Conservation (phyloP, 2,329 filamentous ascomycete species). For the Fusarium penzigii region DNA sequence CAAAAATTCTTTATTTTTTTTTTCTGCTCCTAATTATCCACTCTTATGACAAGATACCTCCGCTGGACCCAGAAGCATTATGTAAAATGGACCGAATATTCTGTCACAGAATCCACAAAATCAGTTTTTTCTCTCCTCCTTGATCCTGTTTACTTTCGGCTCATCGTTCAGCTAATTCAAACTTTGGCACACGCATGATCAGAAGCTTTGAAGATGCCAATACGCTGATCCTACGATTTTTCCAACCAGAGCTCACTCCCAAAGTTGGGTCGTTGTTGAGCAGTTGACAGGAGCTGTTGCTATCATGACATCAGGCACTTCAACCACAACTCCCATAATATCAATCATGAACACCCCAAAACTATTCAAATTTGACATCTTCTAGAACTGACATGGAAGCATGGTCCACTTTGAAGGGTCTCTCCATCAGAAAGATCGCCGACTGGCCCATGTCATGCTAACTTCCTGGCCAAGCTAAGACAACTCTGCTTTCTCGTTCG, state of each 20-base stretch:
- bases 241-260: background rate
- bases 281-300: background rate
- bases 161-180: background rate
- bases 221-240: background rate
- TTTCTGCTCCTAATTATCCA: too few relatives aligned
- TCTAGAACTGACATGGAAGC: conserved; percentile 16
- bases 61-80: conserved; percentile 16
- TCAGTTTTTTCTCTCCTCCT: background rate
- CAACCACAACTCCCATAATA: conserved; percentile 5
- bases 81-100: conserved; percentile 27
- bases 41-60: background rate
- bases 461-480: background rate
- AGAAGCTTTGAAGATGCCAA: background rate
- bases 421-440: too few relatives aligned
- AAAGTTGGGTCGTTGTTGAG: background rate
- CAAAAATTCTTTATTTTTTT: too few relatives aligned
- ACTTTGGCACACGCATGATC: background rate
- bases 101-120: conserved; percentile 28
- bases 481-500: background rate
- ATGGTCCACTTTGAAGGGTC: conserved; percentile 2
- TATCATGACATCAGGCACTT: conserved; percentile 1
- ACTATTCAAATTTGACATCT: conserved; percentile 2
- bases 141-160: conserved; percentile 2
- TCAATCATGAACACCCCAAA: conserved; percentile 4
- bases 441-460: too few relatives aligned